phyloP scores from a whole-genome alignment of 345 rosid species.

The Brassica carinata region DNA sequence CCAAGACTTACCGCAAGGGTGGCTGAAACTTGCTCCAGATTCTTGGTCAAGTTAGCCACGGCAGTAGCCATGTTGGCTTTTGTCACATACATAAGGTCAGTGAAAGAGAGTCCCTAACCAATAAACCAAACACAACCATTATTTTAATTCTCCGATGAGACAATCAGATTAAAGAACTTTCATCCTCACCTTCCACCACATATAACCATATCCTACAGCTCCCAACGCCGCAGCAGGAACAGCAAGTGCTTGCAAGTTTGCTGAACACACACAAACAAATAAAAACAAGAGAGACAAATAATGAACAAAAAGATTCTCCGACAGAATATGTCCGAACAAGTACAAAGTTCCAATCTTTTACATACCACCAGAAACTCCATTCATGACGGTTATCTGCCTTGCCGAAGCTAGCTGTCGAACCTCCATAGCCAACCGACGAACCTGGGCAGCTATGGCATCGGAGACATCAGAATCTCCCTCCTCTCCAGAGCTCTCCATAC shows the following conservation, averaged over 20 bases:
- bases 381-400: slow-evolving; percentile 70
- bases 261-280: slow-evolving; percentile 5
- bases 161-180: background rate
- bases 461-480: slow-evolving; percentile 61
- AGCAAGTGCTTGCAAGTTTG: slow-evolving; percentile 47
- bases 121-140: background rate
- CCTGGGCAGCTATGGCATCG: slow-evolving; percentile 72
- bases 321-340: background rate
- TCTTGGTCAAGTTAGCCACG: slow-evolving; percentile 79
- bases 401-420: slow-evolving; percentile 70
- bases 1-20: slow-evolving; percentile 67
- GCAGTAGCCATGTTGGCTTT: slow-evolving; percentile 76
- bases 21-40: slow-evolving; percentile 74
- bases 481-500: slow-evolving; percentile 47
- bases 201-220: slow-evolving; percentile 91
- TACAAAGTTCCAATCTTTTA: background rate
- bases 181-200: slow-evolving; percentile 96
- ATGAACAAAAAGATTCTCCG: background rate
- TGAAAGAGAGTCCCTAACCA: slow-evolving; percentile 73
- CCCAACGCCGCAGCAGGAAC: slow-evolving; percentile 87
- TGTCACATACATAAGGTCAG: slow-evolving; percentile 93
- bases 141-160: background rate
- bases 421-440: slow-evolving; percentile 68
- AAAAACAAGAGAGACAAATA: background rate
- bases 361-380: slow-evolving; percentile 68